Evolutionary conservation across 345 rosid genomes (phyloP).

Genomic region (Aquilaria malaccensis): DNA sequence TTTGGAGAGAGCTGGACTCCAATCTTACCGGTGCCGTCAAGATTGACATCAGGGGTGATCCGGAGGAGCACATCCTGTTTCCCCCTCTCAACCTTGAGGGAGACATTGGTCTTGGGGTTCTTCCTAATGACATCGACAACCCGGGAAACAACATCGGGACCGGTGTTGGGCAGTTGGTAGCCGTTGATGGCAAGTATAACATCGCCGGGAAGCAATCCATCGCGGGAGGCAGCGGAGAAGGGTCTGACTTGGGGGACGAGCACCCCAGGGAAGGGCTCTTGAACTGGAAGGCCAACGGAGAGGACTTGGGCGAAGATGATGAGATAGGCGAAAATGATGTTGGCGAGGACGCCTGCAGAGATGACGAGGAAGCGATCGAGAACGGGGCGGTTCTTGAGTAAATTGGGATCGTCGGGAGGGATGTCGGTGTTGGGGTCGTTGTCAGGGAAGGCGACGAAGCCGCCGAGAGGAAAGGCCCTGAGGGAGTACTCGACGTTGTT

Average conservation of each 20-base stretch:
- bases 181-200: conserved; percentile 66
- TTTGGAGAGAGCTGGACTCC: conserved; percentile 90
- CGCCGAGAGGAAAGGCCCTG: conserved; percentile 90
- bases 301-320: conserved; percentile 76
- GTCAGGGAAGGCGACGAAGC: conserved; percentile 96
- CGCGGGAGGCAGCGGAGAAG: conserved; percentile 85
- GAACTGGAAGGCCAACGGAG: conserved; percentile 89
- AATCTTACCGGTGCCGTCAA: conserved; percentile 80
- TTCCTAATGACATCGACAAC: conserved; percentile 63
- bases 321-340: conserved; percentile 69
- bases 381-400: conserved; percentile 85
- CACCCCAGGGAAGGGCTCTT: conserved; percentile 89
- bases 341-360: conserved; percentile 91
- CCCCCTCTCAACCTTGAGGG: conserved; percentile 56
- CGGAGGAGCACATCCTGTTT: conserved; percentile 43
- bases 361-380: conserved; percentile 74
- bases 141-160: conserved; percentile 55
- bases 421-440: conserved; percentile 90
- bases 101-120: conserved; percentile 54
- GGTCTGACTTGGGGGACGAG: conserved; percentile 80
- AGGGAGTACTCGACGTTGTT: conserved; percentile 83
- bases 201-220: conserved; percentile 86
- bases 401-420: conserved; percentile 69
- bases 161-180: conserved; percentile 39
- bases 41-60: conserved; percentile 75